Conservation (phyloP, 352 stramenopile species). For the Phytophthora litchii region DNA sequence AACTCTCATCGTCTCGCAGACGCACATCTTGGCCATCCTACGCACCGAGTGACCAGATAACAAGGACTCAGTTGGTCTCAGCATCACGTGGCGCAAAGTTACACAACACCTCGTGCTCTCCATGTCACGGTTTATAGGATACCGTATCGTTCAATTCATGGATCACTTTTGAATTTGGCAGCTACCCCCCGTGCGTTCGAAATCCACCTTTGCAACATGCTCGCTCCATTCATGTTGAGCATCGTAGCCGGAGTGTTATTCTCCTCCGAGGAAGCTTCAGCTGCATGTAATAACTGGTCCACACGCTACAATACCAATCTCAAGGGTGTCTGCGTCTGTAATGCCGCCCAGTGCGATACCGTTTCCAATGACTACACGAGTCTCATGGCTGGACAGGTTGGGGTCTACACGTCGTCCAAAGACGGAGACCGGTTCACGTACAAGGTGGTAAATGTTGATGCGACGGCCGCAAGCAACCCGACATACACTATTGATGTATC, state of each 20-base stretch:
- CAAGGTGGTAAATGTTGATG: slow-evolving; percentile 36
- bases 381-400: slow-evolving; percentile 44
- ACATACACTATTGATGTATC: slow-evolving; percentile 56
- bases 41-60: slow-evolving; percentile 30
- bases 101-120: no score
- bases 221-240: slow-evolving; percentile 10
- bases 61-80: slow-evolving; percentile 4
- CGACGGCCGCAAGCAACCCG: slow-evolving; percentile 26
- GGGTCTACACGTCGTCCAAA: slow-evolving; percentile 55
- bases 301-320: slow-evolving; percentile 50
- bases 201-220: slow-evolving; percentile 10
- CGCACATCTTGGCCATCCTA: slow-evolving; percentile 30
- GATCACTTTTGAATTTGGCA: slow-evolving; percentile 9
- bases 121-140: no score
- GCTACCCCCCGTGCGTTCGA: no score
- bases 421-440: slow-evolving; percentile 56
- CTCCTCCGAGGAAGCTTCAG: slow-evolving; percentile 13
- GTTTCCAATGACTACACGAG: slow-evolving; percentile 53
- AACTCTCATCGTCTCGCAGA: slow-evolving; percentile 8
- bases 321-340: slow-evolving; percentile 62
- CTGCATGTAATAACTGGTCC: slow-evolving; percentile 53
- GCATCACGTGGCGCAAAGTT: no score
- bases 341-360: slow-evolving; percentile 54
- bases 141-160: not conserved
- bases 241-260: slow-evolving; percentile 14